These are phyloP conservation scores for Excoecaria agallocha DNA, from an alignment of 345 rosid genomes.

Conservation along the genomic window DNA sequence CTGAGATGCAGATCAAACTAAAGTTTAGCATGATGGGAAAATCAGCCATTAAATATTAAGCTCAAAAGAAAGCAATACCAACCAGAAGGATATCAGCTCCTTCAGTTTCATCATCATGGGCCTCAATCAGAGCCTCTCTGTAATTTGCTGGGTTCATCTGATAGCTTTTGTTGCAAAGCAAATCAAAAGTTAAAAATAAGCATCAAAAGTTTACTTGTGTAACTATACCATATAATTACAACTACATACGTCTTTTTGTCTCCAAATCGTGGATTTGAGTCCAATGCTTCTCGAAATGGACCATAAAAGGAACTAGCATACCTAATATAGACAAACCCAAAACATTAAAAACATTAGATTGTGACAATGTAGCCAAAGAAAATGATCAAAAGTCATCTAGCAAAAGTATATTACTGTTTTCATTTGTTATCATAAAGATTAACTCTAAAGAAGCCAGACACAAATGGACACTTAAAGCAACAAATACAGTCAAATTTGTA, in stretches of 20 bases:
- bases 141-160: constrained; percentile 98
- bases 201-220: neutral
- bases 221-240: neutral
- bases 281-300: constrained; percentile 91
- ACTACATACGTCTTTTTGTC: constrained; percentile 80
- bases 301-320: constrained; percentile 97
- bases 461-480: neutral
- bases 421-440: neutral
- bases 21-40: constrained; percentile 17
- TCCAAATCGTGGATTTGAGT: constrained; percentile 92
- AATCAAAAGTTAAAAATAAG: constrained; percentile 19
- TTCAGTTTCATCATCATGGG: constrained; percentile 81
- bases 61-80: constrained; percentile 21
- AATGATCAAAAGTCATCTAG: neutral
- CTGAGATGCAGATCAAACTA: constrained; percentile 34
- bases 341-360: constrained; percentile 7
- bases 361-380: neutral
- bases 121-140: constrained; percentile 86
- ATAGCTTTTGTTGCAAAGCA: constrained; percentile 59
- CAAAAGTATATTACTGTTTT: neutral
- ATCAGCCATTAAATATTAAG: neutral
- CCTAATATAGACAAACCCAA: constrained; percentile 36
- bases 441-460: neutral
- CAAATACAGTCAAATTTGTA: neutral
- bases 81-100: constrained; percentile 98